A percentile compares a stretch with the other conserved stretches of the same genome.
phyloP scores from a whole-genome alignment of 1,284 basidiomycete genomes.

The Cryptococcus sp. region DNA sequence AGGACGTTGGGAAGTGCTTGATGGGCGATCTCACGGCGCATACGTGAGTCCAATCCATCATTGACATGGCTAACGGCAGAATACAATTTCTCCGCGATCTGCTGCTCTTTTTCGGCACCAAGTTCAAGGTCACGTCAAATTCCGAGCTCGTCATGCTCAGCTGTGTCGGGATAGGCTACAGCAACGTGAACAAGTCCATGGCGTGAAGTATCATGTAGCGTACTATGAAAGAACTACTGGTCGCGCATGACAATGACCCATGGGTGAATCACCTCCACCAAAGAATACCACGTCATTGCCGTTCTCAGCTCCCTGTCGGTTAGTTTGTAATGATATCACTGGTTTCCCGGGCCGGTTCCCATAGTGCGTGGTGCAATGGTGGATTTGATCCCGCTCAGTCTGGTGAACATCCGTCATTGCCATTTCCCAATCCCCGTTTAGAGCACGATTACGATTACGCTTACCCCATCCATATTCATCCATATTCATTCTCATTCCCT shows the following conservation, averaged over 20 bases:
- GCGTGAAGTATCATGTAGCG: slow-evolving; percentile 28
- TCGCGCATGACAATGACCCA: neutral
- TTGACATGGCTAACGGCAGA: slow-evolving; percentile 55
- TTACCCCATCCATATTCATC: no score
- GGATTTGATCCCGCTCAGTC: neutral
- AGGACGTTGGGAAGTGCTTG: slow-evolving; percentile 87
- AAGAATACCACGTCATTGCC: neutral
- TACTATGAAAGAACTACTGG: neutral
- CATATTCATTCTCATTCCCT: no score
- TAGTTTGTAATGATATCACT: neutral
- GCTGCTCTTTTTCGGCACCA: slow-evolving; percentile 72
- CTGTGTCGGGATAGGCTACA: slow-evolving; percentile 57
- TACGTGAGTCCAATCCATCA: slow-evolving; percentile 63
- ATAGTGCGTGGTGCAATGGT: no score
- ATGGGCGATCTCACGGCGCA: slow-evolving; percentile 79
- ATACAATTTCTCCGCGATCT: slow-evolving; percentile 88
- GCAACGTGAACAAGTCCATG: slow-evolving; percentile 56
- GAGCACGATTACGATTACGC: no score
- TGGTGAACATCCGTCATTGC: slow-evolving; percentile 10
- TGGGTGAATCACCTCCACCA: neutral
- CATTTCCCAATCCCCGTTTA: no score
- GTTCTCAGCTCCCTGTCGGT: neutral
- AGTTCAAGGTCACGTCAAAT: slow-evolving; percentile 57
- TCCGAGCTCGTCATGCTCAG: slow-evolving; percentile 49
- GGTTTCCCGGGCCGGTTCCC: no score